Evolutionary conservation across 768 basidiomycete genomes (phyloP).

Genomic region (Pholiota conissans): DNA sequence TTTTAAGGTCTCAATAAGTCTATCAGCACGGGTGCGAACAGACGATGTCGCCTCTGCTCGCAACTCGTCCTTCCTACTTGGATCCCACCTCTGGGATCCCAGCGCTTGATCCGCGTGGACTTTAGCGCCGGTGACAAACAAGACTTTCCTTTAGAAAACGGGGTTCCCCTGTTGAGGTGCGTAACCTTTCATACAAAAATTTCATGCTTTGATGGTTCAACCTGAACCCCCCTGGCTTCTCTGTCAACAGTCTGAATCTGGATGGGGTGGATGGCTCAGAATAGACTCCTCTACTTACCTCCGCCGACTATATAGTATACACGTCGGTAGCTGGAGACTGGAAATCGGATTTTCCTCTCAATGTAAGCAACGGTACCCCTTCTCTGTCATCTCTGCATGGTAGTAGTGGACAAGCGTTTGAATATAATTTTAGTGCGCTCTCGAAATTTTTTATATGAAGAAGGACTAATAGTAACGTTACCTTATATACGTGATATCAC

Average conservation of each 20-base stretch:
- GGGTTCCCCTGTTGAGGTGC: background rate
- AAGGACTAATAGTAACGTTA: background rate
- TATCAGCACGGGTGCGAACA: too few relatives aligned
- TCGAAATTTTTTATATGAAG: background rate
- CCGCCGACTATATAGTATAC: background rate
- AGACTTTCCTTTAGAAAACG: background rate
- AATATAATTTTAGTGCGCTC: background rate
- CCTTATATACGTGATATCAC: background rate
- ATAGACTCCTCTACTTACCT: background rate
- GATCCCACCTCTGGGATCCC: too few relatives aligned
- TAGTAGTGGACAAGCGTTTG: background rate
- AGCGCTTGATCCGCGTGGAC: background rate
- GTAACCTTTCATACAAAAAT: background rate
- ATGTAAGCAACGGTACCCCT: background rate
- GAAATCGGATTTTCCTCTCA: background rate
- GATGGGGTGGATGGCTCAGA: background rate
- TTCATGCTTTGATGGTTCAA: background rate
- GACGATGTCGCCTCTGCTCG: too few relatives aligned
- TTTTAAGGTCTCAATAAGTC: too few relatives aligned
- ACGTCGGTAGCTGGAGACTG: background rate
- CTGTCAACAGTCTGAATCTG: background rate
- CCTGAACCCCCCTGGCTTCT: background rate
- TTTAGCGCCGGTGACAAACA: background rate
- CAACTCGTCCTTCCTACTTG: too few relatives aligned
- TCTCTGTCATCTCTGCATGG: background rate